Base-by-base conservation (phyloP, 345 rosid species). In the Angophora floribunda region DNA sequence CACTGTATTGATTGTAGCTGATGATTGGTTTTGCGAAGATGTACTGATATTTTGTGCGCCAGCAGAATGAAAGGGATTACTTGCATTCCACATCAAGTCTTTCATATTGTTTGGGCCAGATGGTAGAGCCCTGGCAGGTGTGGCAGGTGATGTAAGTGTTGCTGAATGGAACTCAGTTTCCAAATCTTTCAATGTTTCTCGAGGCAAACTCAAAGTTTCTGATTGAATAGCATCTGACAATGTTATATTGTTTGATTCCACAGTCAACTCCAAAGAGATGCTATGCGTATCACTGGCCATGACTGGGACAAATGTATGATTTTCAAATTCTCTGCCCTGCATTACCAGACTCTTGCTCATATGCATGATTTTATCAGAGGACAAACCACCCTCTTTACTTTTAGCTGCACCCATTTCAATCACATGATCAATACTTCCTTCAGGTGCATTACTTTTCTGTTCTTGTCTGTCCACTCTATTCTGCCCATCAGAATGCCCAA, bases 1-100 rank as follows among this genome's bases (percentile, higher is more conserved):
- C 88, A 87, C 90, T 21, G 88, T 87, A 85, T 87, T 88, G 85
- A 36, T 52, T 85, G 87, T 86, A 63, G 78, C 12, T 41, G 89
- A 87, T 28, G 93, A 91, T 80, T 30, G 89, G 87, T 85, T 93
- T 87, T 87, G 89, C 21, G 87, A 89, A 90, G 86, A 52, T 51
- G 86, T 28, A 52, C 22, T 45, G 88, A 86, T 70, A 65, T 88
- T 90, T 50, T 51, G 78, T 12, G 67, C 75, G 21, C 90, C 65
- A 87, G 57, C 88, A 52, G 92, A 88, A 85, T 9, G 65, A 87
- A 49, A 51, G 50, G 89, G 86, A 30, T 91, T 89, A 36, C 78
- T 91, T 86, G 86, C 91, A 89, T 89, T 94, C 88, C 91, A 85
- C 85, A 9, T 82, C 32, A 86, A 17, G 51, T 52, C 88, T 70